Evolutionary conservation across 139 green algal genomes (phyloP), one percentile per base, ranked within the genome.

Genomic region (Ettlia oleoabundans): DNA sequence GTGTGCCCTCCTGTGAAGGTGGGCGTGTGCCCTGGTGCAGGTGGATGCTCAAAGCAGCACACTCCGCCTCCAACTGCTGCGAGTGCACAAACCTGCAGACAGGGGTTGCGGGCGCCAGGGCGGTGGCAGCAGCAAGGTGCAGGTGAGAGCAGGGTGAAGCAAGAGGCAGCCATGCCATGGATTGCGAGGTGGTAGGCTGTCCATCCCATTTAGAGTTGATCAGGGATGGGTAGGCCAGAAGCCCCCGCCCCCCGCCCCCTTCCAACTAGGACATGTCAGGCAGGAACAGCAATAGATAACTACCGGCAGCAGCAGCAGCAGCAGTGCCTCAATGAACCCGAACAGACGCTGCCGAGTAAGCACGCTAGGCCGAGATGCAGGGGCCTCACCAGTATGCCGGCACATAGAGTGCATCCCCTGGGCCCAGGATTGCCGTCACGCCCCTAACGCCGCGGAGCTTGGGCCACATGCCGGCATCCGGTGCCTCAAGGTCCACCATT

Each of bases 401-500:
- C 30, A 95, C 51, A 80, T 83, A 94, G 0, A 95, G 84, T 24
- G 87, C 68, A 40, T 95, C 88, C 21, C 92, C 92, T 4, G 88
- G 85, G 32, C 82, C 10, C 43, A 95, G 65, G 13, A 94, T 67
- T 2, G 43, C 82, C 15, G 64, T 77, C 55, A 47, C 13, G 21
- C 90, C 92, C 6, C 67, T 52, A 70, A 91, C 83, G 5, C 69
- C 35, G 18, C 55, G 7, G 9, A 88, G 78, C 28, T 64, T 67
- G 35, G 92, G 92, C 86, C 87, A 94, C 41, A 87, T 71, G 19
- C 74, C 65, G 5, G 88, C 43, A 30, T 93, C 82, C 3, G 85
- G 85, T 24, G 86, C 53, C 65, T 95, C 92, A 24, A 93, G 80
- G 65, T 95, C 87, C 26, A 93, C 86, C 85, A 94, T 94, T 58